Evolutionary conservation across 148 eudicot species (phyloP).

Genomic region (Vaccinium vitisidaea): DNA sequence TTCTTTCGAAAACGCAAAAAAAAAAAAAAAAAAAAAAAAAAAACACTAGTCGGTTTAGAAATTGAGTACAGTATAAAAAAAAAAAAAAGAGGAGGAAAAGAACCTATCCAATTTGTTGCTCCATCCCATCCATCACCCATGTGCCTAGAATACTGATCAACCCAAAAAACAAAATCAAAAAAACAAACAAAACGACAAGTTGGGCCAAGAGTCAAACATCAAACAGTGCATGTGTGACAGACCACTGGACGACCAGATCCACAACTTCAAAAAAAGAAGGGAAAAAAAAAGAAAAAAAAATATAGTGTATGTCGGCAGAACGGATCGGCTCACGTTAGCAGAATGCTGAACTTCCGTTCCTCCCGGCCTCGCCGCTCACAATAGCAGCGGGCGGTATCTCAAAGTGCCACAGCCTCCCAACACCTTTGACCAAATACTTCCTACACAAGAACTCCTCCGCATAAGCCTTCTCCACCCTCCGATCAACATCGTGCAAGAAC

Average conservation of each 20-base stretch:
- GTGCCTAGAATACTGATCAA: no score
- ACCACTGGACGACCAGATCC: no score
- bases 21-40: no score
- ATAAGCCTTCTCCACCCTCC: conserved; percentile 39
- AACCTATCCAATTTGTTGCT: no score
- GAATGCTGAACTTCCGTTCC: not conserved
- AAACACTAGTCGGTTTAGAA: no score
- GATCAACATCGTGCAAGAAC: conserved; percentile 48
- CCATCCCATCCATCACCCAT: no score
- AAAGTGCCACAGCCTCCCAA: conserved; percentile 47
- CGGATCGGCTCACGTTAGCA: not conserved
- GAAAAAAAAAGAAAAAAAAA: no score
- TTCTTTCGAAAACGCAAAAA: no score
- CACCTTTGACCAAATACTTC: conserved; percentile 31
- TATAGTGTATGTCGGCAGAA: not conserved
- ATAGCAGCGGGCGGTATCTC: conserved; percentile 28
- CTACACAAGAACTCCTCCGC: conserved; percentile 34
- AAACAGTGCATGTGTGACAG: not conserved
- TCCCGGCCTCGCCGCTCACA: not conserved
- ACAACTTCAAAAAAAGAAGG: no score
- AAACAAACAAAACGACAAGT: not conserved
- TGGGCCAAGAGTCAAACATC: not conserved
- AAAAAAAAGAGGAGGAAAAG: no score
- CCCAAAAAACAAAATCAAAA: no score
- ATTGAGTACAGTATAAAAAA: no score